A percentile compares a stretch with the other conserved stretches of the same genome.
Conservation (phyloP, 1,284 basidiomycete species). For the Salmacisia buchloeana region DNA sequence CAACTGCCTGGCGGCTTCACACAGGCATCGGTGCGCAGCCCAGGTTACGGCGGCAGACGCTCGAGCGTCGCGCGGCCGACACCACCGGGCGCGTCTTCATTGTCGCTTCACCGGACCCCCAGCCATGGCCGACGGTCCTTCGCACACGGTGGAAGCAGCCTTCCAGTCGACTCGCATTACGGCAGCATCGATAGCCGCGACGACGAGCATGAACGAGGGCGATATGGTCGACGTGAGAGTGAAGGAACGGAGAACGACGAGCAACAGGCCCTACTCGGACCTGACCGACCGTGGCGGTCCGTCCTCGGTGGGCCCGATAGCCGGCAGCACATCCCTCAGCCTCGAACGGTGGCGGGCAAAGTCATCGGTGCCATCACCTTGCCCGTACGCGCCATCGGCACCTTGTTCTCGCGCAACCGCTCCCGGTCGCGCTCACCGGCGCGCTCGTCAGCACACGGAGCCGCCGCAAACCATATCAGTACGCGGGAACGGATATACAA, state of each 20-base stretch:
- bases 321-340: background rate
- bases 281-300: background rate
- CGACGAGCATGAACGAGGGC: conserved; percentile 9
- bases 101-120: conserved; percentile 16
- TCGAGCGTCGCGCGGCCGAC: conserved; percentile 10
- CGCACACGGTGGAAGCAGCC: conserved; percentile 12
- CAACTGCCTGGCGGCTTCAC: background rate
- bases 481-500: conserved; percentile 14
- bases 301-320: background rate
- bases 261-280: background rate
- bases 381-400: background rate
- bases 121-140: conserved; percentile 1
- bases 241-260: background rate
- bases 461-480: conserved; percentile 5
- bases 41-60: conserved; percentile 2
- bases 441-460: conserved; percentile 5
- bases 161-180: conserved; percentile 9
- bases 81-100: conserved; percentile 14
- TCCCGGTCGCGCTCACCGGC: background rate
- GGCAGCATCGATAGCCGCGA: conserved; percentile 10
- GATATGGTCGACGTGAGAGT: conserved; percentile 17
- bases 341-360: background rate
- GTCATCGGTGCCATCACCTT: background rate
- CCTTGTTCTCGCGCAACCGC: background rate
- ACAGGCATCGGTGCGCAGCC: background rate